These are phyloP conservation scores for Liquidambar formosana DNA, from an alignment of 164 flowering plant species.

Conservation along the genomic window DNA sequence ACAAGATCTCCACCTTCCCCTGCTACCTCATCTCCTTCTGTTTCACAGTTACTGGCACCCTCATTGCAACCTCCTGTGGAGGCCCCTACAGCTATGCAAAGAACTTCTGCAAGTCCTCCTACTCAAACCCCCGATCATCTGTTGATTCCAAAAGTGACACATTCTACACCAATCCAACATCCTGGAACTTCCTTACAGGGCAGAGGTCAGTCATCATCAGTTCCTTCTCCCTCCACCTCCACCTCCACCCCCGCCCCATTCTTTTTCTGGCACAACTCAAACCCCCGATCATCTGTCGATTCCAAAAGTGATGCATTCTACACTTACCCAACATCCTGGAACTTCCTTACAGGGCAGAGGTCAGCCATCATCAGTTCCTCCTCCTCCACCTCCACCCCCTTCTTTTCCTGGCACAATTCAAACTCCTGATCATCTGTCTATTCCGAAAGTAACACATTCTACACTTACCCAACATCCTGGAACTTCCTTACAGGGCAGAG, in stretches of 20 bases:
- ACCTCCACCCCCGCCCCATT: conserved; percentile 18
- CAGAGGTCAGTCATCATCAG: conserved; percentile 2
- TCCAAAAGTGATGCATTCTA: background rate
- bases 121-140: conserved; percentile 2
- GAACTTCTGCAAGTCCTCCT: conserved; percentile 8
- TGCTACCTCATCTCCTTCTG: conserved; percentile 20
- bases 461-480: conserved; percentile 11
- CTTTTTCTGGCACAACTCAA: conserved; percentile 3
- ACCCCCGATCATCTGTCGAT: background rate
- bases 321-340: conserved; percentile 11
- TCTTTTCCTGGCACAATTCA: conserved; percentile 2
- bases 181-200: conserved; percentile 4
- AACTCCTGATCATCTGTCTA: background rate
- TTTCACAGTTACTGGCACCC: conserved; percentile 11
- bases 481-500: conserved; percentile 3
- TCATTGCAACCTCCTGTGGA: conserved; percentile 11
- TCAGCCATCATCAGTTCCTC: background rate
- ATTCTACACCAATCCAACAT: conserved; percentile 10
- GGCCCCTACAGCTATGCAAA: conserved; percentile 1
- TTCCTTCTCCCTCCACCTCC: conserved; percentile 20
- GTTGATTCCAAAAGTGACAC: background rate
- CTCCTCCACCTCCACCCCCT: conserved; percentile 26
- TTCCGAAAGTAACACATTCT: background rate
- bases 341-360: conserved; percentile 1
- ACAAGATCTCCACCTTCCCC: conserved; percentile 19